Base-by-base conservation (phyloP, 768 basidiomycete species). In the Tubosaeta sp. region DNA sequence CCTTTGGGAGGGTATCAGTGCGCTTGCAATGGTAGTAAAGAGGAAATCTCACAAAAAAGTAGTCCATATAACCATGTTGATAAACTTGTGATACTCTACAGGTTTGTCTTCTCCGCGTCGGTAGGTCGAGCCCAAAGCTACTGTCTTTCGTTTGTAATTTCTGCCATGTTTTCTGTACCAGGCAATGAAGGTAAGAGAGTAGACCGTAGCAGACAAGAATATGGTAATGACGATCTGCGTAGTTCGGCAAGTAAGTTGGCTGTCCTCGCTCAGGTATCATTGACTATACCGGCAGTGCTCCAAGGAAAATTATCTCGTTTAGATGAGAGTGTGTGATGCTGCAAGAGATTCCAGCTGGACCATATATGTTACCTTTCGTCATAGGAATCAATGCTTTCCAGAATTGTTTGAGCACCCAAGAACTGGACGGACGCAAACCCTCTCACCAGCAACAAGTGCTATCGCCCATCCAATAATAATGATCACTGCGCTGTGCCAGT, bases 1-100 rank as follows among this genome's bases (percentile, higher is more conserved):
- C 81, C 82, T 84, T 57, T 12, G 34, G 48, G 22, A 21, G 29
- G 34, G 27, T 3, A 21, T 62, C 14, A 51, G 49, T n/a, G 3
- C 52, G 51, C 49, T 38, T 40, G 42, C 27, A 27, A 42, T 54
- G 31, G 14, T 24, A 36, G n/a, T 8, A 44, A 36, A 5, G 22
- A 32, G 18, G 6, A 59, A 30, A 27, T 65, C 78, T 49, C 56
- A 87, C 87, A 84, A 89, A 40, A 87, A 70, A 83, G 88, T 84
- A 50, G 78, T 82, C 53, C 77, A 73, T 24, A 83, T 77, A 46
- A 90, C 74, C n/a, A 76, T 73, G 27, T 72, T 72, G 24, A 88
- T 73, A 60, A 87, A 86, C 22, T 71, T 74, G 51, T 79, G 76
- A 59, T 87, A 87, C 48, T 78, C 76, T 45, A 76, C 73, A 21